Evolutionary conservation across 176 grass and related monocot genomes (phyloP), one percentile per base, ranked within the genome.

Genomic region (Aegilops sharonensis): DNA sequence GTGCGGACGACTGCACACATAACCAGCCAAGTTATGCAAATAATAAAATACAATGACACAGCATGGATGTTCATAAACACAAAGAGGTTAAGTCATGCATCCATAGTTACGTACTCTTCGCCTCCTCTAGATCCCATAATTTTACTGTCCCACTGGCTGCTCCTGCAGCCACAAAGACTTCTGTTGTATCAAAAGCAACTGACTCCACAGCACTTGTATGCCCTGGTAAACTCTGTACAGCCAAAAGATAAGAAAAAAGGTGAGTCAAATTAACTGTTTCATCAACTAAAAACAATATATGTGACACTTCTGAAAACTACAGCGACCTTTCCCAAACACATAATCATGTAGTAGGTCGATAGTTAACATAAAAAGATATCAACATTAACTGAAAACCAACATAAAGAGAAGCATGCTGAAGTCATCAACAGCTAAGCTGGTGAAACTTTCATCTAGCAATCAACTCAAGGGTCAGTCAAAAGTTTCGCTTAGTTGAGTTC

Each of bases 61-160:
- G 14, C 37, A 18, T 21, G 24, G 17, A 43, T 72, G 35, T 67
- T 68, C 45, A 48, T 37, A 45, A 23, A 81, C 61, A 59, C 39
- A 47, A 68, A 43, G 11, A 71, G 74, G n/a, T 20, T 69, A 88
- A 73, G 35, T 23, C 66, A 43, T 75, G 68, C 1, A 74, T 72
- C 30, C 43, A 29, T 20, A 45, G 81, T 85, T 50, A 59, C 90
- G 0, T 98, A 98, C 96, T 95, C 82, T 98, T 98, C 5, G 96
- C 91, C 88, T 95, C 96, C 82, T 98, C 84, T 79, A 98, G 88
- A 85, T 95, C 91, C 96, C 93, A 95, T 82, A 98, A 50, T 78
- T 98, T 98, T 85, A 95, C 88, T 29, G 96, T 95, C 42, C 96
- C 96, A 59, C 93, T 98, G 81, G 96, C 91, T 87, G 96, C 96